Percentiles rank a stretch among this genome's conserved stretches.
phyloP scores from a whole-genome alignment of 2,329 filamentous ascomycete genomes.

The Xylaria hypoxylon region DNA sequence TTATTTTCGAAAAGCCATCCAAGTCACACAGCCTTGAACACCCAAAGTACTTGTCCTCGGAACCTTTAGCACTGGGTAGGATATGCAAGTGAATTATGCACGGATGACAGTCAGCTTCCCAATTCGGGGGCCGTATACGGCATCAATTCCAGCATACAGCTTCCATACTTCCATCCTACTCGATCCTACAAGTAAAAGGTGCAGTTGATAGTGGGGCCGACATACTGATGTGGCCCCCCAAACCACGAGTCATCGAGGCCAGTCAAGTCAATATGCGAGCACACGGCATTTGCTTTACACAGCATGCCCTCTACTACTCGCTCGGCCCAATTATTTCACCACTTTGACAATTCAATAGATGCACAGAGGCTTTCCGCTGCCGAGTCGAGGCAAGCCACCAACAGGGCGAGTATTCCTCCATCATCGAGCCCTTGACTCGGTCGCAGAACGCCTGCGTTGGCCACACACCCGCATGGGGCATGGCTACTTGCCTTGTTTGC shows the following conservation, averaged over 20 bases:
- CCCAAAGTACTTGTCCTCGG: too few species aligned
- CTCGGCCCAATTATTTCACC: constrained; percentile 26
- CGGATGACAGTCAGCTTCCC: neutral
- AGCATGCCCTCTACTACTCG: constrained; percentile 35
- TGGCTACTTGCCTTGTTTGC: constrained; percentile 44
- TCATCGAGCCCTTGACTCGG: constrained; percentile 27
- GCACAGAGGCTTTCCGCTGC: constrained; percentile 44
- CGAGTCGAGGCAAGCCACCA: constrained; percentile 34
- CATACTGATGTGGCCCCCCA: constrained; percentile 9
- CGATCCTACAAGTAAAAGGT: constrained; percentile 6
- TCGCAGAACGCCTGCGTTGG: constrained; percentile 7
- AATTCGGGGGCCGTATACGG: neutral
- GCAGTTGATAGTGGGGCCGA: constrained; percentile 1
- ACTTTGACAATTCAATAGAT: constrained; percentile 28
- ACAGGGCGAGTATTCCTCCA: constrained; percentile 15
- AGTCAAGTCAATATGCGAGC: constrained; percentile 12
- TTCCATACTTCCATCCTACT: neutral
- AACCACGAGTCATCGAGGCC: constrained; percentile 20
- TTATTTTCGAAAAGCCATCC: neutral
- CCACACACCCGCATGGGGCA: constrained; percentile 23
- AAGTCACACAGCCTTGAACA: neutral
- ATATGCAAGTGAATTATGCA: neutral
- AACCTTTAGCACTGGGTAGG: neutral
- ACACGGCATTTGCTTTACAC: constrained; percentile 43
- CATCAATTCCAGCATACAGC: constrained; percentile 1